A percentile compares a stretch with the other conserved stretches of the same genome.
phyloP scores from a whole-genome alignment of 495 filamentous ascomycete genomes.

The Lophium mytilinum region DNA sequence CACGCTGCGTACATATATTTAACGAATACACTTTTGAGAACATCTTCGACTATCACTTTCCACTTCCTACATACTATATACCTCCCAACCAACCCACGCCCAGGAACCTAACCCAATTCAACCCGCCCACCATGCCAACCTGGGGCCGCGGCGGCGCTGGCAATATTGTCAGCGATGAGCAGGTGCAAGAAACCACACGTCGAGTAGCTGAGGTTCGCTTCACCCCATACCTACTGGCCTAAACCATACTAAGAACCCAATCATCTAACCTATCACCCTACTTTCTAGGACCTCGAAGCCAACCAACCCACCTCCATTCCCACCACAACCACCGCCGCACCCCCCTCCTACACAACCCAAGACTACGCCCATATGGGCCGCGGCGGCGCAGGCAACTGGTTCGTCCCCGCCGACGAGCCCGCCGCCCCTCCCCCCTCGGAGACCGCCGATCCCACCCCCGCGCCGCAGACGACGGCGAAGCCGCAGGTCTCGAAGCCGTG shows the following conservation, averaged over 20 bases:
- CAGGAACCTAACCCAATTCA: not conserved
- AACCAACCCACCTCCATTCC: conserved; percentile 17
- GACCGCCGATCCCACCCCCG: conserved; percentile 20
- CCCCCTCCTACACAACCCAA: conserved; percentile 14
- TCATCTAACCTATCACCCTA: not conserved
- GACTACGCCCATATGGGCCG: conserved; percentile 48
- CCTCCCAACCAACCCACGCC: not conserved
- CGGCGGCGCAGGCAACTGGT: conserved; percentile 56
- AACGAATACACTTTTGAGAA: too few species aligned
- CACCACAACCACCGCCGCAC: conserved; percentile 9
- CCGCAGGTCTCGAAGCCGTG: conserved; percentile 14
- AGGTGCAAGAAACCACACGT: conserved; percentile 39
- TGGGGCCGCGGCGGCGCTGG: conserved; percentile 54
- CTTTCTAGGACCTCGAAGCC: conserved; percentile 29
- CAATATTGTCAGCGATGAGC: conserved; percentile 51
- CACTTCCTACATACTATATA: too few species aligned
- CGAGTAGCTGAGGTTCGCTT: conserved; percentile 16
- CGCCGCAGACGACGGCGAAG: conserved; percentile 18
- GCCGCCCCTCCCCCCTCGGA: conserved; percentile 18
- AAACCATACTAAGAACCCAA: not conserved
- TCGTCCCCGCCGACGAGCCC: conserved; percentile 31
- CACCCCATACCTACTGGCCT: not conserved
- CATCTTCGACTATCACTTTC: too few species aligned
- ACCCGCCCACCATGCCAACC: conserved; percentile 20
- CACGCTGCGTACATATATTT: too few species aligned